Evolutionary conservation across 768 basidiomycete genomes (phyloP).

Genomic region (Panaeolus papilionaceus): DNA sequence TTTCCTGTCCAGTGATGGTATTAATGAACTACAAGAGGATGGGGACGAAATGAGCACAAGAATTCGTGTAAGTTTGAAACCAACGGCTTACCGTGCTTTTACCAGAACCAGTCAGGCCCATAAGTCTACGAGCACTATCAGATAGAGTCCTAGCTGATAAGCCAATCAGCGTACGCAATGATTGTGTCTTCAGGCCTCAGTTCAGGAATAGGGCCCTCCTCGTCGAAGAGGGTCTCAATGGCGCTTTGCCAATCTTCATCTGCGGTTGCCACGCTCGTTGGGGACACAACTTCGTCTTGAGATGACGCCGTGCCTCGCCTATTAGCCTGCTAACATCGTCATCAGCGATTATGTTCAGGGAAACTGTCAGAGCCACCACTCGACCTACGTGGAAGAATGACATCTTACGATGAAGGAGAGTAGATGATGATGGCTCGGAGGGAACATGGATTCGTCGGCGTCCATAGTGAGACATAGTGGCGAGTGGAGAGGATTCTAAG

Average conservation of each 20-base stretch:
- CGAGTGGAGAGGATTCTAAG: not conserved
- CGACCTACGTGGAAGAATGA: too few species aligned
- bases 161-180: not conserved
- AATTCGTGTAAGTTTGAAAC: not conserved
- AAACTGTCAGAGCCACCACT: too few species aligned
- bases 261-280: not conserved
- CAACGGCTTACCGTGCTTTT: not conserved
- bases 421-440: not conserved
- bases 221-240: not conserved
- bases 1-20: not conserved
- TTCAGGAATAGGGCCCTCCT: not conserved
- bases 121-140: not conserved
- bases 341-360: too few species aligned
- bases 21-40: not conserved
- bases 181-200: not conserved
- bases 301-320: not conserved
- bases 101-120: not conserved
- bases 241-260: slow-evolving; percentile 1
- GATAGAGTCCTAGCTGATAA: not conserved
- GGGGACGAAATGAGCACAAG: too few species aligned
- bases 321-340: too few species aligned
- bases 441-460: not conserved
- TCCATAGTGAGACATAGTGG: not conserved
- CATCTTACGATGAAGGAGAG: too few species aligned
- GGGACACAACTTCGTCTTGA: not conserved